Conservation (phyloP, 805 yeast species). For the Millerozyma miso region DNA sequence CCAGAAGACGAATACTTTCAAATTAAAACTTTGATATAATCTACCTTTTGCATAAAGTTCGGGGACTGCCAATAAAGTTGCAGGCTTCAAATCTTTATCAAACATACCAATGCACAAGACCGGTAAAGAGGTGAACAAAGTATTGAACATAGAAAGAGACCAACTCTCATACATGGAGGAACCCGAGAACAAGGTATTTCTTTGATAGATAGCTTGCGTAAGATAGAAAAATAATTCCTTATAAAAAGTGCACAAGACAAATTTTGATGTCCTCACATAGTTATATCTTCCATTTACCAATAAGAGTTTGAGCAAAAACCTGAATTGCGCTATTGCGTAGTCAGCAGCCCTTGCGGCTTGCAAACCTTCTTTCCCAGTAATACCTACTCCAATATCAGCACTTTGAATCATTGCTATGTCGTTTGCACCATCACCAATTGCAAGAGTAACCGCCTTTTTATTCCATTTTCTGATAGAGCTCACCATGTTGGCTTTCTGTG, state of each 20-base stretch:
- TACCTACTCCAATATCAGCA: conserved; percentile 97
- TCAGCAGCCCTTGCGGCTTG: conserved; percentile 96
- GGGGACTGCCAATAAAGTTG: conserved; percentile 87
- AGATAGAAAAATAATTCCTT: conserved; percentile 87
- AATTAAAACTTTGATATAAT: conserved; percentile 66
- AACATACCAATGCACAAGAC: conserved; percentile 94
- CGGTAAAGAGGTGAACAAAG: conserved; percentile 88
- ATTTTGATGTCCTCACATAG: conserved; percentile 85
- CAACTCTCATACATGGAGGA: conserved; percentile 91
- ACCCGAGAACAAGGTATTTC: conserved; percentile 86
- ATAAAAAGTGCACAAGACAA: conserved; percentile 90
- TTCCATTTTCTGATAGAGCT: conserved; percentile 68
- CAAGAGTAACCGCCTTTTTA: conserved; percentile 74
- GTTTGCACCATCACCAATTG: conserved; percentile 98
- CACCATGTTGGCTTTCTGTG: conserved; percentile 93
- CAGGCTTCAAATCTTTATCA: conserved; percentile 84
- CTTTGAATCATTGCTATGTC: conserved; percentile 99
- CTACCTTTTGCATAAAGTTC: conserved; percentile 81
- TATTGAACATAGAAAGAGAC: conserved; percentile 96
- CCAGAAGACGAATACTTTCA: conserved; percentile 72
- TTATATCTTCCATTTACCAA: conserved; percentile 96
- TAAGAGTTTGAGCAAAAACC: conserved; percentile 74
- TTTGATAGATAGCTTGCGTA: conserved; percentile 83
- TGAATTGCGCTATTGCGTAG: conserved; percentile 91
- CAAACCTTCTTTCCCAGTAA: conserved; percentile 94